phyloP scores from a whole-genome alignment of 495 filamentous ascomycete species.

The Paragyromitra xinjiangensis region DNA sequence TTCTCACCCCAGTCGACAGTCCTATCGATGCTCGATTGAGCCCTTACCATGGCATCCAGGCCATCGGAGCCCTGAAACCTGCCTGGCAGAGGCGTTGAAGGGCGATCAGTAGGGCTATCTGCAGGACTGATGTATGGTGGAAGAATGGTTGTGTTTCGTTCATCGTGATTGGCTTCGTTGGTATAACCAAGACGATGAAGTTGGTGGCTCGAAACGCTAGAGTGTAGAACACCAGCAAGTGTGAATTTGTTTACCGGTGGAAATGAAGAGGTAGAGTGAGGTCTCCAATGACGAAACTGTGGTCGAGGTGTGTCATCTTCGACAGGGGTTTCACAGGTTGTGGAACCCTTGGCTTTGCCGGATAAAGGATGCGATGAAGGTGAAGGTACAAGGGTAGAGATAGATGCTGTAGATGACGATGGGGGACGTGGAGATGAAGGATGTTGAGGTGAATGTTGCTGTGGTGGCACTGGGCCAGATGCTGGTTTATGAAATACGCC shows the following conservation, averaged over 20 bases:
- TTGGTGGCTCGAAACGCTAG: conserved; percentile 33
- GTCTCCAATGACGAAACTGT: conserved; percentile 51
- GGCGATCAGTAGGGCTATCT: conserved; percentile 55
- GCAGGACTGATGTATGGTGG: conserved; percentile 57
- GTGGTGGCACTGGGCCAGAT: conserved; percentile 19
- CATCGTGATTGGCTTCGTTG: conserved; percentile 27
- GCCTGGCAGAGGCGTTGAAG: conserved; percentile 46
- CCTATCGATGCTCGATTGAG: conserved; percentile 35
- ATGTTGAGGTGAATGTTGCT: conserved; percentile 12
- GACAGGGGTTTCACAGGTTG: conserved; percentile 29
- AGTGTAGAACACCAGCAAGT: conserved; percentile 47
- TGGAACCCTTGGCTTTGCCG: conserved; percentile 23
- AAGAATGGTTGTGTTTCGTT: conserved; percentile 40
- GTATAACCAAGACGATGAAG: conserved; percentile 29
- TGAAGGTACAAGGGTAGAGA: conserved; percentile 33
- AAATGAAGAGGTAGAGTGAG: conserved; percentile 50
- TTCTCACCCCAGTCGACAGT: conserved; percentile 42
- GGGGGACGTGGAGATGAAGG: conserved; percentile 15
- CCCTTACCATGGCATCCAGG: conserved; percentile 23
- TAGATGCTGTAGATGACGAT: conserved; percentile 30
- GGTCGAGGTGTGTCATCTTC: conserved; percentile 49
- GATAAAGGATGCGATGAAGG: conserved; percentile 34
- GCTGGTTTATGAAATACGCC: conserved; percentile 23
- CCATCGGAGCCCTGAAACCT: conserved; percentile 25
- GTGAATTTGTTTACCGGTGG: conserved; percentile 51